Evolutionary conservation across 1,139 yeast species (phyloP).

Genomic region (Zygosaccharomyces sapae): DNA sequence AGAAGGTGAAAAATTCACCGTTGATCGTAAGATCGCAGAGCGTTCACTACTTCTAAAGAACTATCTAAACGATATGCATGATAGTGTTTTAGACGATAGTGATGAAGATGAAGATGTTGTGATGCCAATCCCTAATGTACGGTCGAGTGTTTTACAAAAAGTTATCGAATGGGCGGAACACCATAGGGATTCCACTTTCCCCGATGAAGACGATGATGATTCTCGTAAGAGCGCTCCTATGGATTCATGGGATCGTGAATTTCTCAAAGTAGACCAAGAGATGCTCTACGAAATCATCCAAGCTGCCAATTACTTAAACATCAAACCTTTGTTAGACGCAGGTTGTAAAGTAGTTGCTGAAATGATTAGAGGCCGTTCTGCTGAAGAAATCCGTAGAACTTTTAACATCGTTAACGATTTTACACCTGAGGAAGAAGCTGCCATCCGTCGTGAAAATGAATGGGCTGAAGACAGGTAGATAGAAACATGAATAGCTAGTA

Average conservation of each 20-base stretch:
- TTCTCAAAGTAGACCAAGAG: constrained; percentile 94
- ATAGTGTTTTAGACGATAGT: constrained; percentile 47
- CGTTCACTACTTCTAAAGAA: constrained; percentile 84
- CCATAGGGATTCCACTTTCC: constrained; percentile 79
- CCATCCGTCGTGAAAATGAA: constrained; percentile 93
- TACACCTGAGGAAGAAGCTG: constrained; percentile 97
- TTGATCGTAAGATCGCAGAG: constrained; percentile 82
- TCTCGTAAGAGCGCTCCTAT: constrained; percentile 80
- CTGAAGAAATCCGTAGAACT: constrained; percentile 93
- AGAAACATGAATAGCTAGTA: too few relatives aligned
- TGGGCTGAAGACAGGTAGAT: constrained; percentile 97
- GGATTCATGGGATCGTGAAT: constrained; percentile 95
- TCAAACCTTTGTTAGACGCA: constrained; percentile 86
- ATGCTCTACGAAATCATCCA: constrained; percentile 95
- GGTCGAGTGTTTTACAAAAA: constrained; percentile 81
- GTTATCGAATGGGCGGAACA: constrained; percentile 97
- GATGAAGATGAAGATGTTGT: constrained; percentile 64
- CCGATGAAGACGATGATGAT: constrained; percentile 75
- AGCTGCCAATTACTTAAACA: constrained; percentile 93
- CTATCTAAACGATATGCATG: constrained; percentile 78
- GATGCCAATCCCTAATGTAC: constrained; percentile 88
- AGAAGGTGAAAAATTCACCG: constrained; percentile 68
- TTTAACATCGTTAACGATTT: constrained; percentile 95
- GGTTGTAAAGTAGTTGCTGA: constrained; percentile 98
- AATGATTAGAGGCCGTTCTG: constrained; percentile 93